Evolutionary conservation across 2,329 filamentous ascomycete genomes (phyloP).

Genomic region (Penicillium sp.): DNA sequence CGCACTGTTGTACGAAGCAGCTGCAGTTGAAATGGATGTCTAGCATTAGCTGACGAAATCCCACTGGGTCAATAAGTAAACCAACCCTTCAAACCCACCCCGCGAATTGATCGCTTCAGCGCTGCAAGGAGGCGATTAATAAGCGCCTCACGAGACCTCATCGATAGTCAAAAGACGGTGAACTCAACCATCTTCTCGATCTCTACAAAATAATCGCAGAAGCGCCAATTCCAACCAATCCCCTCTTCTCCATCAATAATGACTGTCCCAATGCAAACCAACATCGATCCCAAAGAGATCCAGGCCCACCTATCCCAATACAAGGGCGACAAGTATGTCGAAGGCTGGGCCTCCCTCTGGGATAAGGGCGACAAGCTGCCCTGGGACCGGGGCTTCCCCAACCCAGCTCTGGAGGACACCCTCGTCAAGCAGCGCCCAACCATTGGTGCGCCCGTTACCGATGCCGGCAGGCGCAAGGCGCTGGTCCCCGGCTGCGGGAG

Average conservation of each 20-base stretch:
- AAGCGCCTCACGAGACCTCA: constrained; percentile 10
- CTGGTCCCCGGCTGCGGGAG: constrained; percentile 80
- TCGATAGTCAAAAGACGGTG: constrained; percentile 17
- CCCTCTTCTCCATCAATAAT: constrained; percentile 7
- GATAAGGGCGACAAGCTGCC: constrained; percentile 53
- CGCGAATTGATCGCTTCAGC: background rate
- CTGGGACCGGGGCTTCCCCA: constrained; percentile 62
- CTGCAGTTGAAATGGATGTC: too few relatives aligned
- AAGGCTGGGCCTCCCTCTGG: constrained; percentile 61
- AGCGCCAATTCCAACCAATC: background rate
- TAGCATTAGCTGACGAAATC: too few relatives aligned
- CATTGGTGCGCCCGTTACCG: constrained; percentile 36
- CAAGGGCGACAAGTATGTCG: constrained; percentile 42
- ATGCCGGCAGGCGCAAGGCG: constrained; percentile 52
- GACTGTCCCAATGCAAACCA: constrained; percentile 12
- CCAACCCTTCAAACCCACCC: background rate
- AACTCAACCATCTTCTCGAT: background rate
- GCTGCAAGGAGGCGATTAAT: constrained; percentile 27
- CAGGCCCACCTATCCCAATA: constrained; percentile 47
- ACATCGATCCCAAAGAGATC: constrained; percentile 27
- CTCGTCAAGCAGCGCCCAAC: constrained; percentile 43
- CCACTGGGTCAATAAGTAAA: background rate
- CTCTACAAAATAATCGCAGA: background rate
- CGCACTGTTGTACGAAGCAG: too few relatives aligned
- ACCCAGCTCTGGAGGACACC: constrained; percentile 59